Base-by-base conservation (phyloP, 257 asterid species). In the Solanum tarapatanum region DNA sequence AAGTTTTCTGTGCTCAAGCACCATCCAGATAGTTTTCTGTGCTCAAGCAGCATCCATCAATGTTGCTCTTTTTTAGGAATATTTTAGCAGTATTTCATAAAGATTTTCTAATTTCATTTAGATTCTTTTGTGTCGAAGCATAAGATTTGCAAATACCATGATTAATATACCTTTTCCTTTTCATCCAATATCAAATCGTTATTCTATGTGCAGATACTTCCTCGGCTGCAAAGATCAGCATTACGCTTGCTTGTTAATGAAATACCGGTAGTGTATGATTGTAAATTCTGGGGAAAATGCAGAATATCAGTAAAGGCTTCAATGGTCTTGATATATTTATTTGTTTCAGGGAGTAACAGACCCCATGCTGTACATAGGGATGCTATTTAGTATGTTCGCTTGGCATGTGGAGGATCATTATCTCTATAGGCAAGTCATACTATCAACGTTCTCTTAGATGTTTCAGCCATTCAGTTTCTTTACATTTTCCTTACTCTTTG, bases 351-450 rank as follows among this genome's bases (percentile, higher is more conserved):
- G 94, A 80, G 89, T 92, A 39, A 91, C 94, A 17, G 88, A 88
- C 45, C 94, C 94, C 33, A 91, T 92, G 92, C 87, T 91, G 35
- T 91, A 88, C 87, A 92, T 91, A 24, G 93, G 93, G 21, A 89
- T 91, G 94, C 90, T 92, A 11, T 91, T 91, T 75, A 92, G 94
- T 82, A 90, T 91, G 94, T 92, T 92, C 73, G 92, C 93, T 1
- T 92, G 93, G 94, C 94, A 92, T 37, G 91, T 92, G 3, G 94
- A 92, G 86, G 94, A 92, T 88, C 93, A 92, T 10, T 88, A 92
- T 76, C 86, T 92, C 9, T 90, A 89, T 86, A 92, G 94, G 94
- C 89, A 87, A 39, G 41, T 85, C 58, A 37, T 68, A 30, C 8
- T 32, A 14, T 74, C 73, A 72, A 85, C 33, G 66, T 37, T 84